Evolutionary conservation across 495 filamentous ascomycete species (phyloP).

Genomic region (Aspergillus biplanus): DNA sequence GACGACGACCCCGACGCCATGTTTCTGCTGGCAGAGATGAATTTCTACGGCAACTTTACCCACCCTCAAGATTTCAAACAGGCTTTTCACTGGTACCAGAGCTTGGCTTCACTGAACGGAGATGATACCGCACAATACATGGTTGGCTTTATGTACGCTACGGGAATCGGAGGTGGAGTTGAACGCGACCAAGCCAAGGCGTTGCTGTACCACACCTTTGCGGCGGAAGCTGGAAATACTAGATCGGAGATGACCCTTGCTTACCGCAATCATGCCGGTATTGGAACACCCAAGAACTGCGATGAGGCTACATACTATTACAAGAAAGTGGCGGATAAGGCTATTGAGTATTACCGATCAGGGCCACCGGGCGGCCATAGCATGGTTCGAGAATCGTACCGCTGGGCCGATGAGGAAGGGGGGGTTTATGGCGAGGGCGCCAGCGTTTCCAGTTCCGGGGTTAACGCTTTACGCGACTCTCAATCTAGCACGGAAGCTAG

Average conservation of each 20-base stretch:
- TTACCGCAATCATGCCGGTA: constrained; percentile 82
- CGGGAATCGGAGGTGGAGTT: constrained; percentile 82
- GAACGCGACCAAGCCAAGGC: constrained; percentile 90
- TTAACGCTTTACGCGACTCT: constrained; percentile 73
- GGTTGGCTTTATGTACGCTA: constrained; percentile 95
- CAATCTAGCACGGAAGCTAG: constrained; percentile 77
- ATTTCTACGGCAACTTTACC: constrained; percentile 93
- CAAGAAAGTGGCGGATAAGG: constrained; percentile 92
- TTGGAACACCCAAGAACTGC: constrained; percentile 83
- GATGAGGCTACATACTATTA: constrained; percentile 86
- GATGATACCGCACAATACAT: constrained; percentile 94
- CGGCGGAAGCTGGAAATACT: constrained; percentile 81
- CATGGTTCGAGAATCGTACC: constrained; percentile 74
- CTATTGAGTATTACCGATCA: constrained; percentile 78
- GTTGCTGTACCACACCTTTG: constrained; percentile 91
- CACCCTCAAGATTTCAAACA: constrained; percentile 81
- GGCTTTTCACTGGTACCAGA: constrained; percentile 81
- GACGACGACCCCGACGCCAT: constrained; percentile 82
- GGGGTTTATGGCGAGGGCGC: constrained; percentile 96
- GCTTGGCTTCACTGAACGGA: constrained; percentile 74
- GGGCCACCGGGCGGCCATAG: constrained; percentile 88
- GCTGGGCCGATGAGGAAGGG: constrained; percentile 82
- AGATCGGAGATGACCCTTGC: constrained; percentile 93
- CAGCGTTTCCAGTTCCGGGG: constrained; percentile 86
- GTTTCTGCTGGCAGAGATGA: constrained; percentile 90